Percentiles rank a stretch among this genome's conserved stretches.
These are phyloP conservation scores for Penicillium roqueforti DNA, from an alignment of 495 filamentous ascomycete species.

Conservation along the genomic window DNA sequence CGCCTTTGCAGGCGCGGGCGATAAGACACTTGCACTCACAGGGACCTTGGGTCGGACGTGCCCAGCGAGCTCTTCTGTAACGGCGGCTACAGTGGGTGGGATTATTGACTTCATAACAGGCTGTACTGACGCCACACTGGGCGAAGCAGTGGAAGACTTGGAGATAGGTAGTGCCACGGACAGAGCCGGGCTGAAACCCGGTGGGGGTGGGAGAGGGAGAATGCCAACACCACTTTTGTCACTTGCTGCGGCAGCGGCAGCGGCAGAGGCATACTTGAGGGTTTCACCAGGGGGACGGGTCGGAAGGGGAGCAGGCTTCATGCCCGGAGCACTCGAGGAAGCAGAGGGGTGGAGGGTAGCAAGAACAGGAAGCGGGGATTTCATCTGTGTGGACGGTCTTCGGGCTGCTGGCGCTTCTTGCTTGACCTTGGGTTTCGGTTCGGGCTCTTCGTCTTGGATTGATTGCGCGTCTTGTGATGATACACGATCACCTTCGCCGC, in stretches of 20 bases:
- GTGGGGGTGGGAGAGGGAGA: constrained; percentile 83
- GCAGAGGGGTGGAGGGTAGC: constrained; percentile 63
- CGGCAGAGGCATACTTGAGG: constrained; percentile 93
- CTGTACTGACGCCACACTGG: constrained; percentile 49
- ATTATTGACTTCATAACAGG: constrained; percentile 41
- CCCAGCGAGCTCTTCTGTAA: constrained; percentile 33
- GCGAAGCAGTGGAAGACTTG: constrained; percentile 52
- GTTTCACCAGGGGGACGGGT: constrained; percentile 81
- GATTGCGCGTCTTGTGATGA: constrained; percentile 96
- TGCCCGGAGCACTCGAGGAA: constrained; percentile 59
- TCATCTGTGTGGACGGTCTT: constrained; percentile 85
- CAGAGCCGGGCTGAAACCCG: constrained; percentile 52
- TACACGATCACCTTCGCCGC: constrained; percentile 73
- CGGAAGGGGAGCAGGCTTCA: constrained; percentile 92
- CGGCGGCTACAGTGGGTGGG: constrained; percentile 31
- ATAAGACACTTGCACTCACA: constrained; percentile 9
- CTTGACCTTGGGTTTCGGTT: constrained; percentile 55
- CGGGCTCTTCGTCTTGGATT: constrained; percentile 74
- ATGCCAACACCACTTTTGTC: constrained; percentile 89
- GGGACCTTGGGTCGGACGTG: constrained; percentile 49
- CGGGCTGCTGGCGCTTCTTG: constrained; percentile 49
- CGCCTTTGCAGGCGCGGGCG: constrained; percentile 24
- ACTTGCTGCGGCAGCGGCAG: constrained; percentile 88
- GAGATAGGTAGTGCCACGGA: constrained; percentile 40
- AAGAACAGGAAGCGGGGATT: constrained; percentile 84